Conservation (phyloP, 1,284 basidiomycete species). For the Earliella scabrosa region DNA sequence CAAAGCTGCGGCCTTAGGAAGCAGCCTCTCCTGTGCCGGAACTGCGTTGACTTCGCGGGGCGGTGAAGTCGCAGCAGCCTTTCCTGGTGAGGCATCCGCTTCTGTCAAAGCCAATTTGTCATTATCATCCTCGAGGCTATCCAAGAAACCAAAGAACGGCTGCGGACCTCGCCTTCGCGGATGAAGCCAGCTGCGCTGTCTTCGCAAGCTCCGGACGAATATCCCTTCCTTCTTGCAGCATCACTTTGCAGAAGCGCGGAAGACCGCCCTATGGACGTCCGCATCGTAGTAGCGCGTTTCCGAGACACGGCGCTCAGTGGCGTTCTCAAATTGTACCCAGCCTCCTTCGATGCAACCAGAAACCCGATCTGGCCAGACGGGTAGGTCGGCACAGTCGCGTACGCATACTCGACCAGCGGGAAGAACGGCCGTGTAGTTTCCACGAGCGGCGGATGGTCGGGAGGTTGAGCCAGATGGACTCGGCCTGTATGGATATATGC, state of each 20-base stretch:
- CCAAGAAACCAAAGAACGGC: no score
- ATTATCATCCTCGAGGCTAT: no score
- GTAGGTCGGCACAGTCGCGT: conserved; percentile 96
- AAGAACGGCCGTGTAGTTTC: conserved; percentile 80
- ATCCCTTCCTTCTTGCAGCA: conserved; percentile 73
- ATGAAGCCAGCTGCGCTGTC: no score
- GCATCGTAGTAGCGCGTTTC: conserved; percentile 87
- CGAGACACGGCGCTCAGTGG: conserved; percentile 71
- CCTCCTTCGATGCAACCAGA: conserved; percentile 85
- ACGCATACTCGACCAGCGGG: conserved; percentile 88
- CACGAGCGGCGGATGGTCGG: conserved; percentile 62
- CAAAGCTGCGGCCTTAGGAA: no score
- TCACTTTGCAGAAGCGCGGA: conserved; percentile 86
- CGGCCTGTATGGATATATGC: conserved; percentile 93
- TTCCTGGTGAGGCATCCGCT: no score
- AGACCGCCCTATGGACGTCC: conserved; percentile 79
- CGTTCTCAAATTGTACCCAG: conserved; percentile 66
- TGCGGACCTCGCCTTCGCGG: no score
- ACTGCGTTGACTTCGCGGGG: no score
- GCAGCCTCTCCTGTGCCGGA: no score
- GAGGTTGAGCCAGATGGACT: conserved; percentile 88
- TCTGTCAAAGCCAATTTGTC: no score
- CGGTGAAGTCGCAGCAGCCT: no score
- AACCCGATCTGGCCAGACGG: conserved; percentile 97
- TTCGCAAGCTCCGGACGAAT: conserved; percentile 64